A percentile compares a stretch with the other conserved stretches of the same genome.
Conservation (phyloP, 1,139 yeast species). For the Blastobotrys illinoisensis region DNA sequence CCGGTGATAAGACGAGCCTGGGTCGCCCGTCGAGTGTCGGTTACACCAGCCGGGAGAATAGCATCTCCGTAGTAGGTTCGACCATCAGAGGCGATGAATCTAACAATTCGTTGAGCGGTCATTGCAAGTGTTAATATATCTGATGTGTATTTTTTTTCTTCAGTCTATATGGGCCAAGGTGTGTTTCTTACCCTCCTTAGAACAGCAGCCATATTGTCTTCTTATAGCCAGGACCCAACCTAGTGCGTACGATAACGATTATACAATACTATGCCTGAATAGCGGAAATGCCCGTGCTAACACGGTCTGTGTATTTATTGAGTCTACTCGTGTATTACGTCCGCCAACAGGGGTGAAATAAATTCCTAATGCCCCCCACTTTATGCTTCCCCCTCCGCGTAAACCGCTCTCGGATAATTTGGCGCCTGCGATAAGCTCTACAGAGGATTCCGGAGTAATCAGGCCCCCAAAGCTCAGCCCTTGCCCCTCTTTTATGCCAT, state of each 20-base stretch:
- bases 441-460: neutral
- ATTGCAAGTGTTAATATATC: neutral
- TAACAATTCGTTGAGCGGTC: constrained; percentile 29
- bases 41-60: constrained; percentile 29
- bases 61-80: constrained; percentile 43
- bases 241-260: neutral
- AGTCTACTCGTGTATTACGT: neutral
- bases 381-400: neutral
- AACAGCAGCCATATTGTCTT: neutral
- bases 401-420: neutral
- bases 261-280: neutral
- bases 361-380: neutral
- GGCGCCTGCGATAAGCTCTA: neutral
- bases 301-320: neutral
- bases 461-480: neutral
- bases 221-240: neutral
- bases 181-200: neutral
- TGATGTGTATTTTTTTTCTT: neutral
- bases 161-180: neutral
- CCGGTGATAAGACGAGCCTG: constrained; percentile 32
- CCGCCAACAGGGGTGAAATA: neutral
- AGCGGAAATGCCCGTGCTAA: neutral
- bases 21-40: constrained; percentile 31
- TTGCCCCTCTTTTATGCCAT: neutral
- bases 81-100: constrained; percentile 40